Evolutionary conservation across 2,329 filamentous ascomycete species (phyloP).

Genomic region (Fusarium sp.): DNA sequence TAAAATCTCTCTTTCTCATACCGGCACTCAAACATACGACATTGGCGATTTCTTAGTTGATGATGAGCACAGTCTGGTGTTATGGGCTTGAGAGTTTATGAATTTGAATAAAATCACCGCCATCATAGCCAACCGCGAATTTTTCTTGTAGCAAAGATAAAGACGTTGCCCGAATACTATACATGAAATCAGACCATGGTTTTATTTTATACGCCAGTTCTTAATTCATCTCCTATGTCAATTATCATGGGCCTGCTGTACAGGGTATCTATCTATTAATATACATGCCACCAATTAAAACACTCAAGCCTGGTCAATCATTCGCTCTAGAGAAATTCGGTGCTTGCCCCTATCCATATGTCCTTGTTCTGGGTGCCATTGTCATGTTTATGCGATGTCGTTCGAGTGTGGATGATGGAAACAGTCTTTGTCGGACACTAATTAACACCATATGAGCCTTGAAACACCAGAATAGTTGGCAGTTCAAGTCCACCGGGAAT

Average conservation of each 20-base stretch:
- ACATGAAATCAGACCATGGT: no score
- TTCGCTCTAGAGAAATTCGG: not conserved
- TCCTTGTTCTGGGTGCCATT: not conserved
- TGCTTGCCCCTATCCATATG: not conserved
- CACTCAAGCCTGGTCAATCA: not conserved
- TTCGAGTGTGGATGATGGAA: not conserved
- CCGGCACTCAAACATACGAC: not conserved
- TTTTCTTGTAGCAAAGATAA: not conserved
- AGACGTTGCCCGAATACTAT: not conserved
- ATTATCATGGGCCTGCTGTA: not conserved
- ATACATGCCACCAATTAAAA: not conserved
- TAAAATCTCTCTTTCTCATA: not conserved
- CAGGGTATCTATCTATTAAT: not conserved
- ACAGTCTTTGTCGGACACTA: conserved; percentile 5
- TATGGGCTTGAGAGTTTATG: not conserved
- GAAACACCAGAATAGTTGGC: not conserved
- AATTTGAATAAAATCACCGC: not conserved
- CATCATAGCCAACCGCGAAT: not conserved
- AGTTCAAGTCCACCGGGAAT: not conserved
- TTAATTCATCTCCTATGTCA: not conserved
- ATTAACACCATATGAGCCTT: not conserved
- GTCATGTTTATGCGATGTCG: conserved; percentile 1
- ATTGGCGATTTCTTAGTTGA: not conserved
- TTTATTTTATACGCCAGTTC: not conserved
- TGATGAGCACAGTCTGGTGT: not conserved